Conservation (phyloP, 2,329 filamentous ascomycete genomes). For the Aspergillus udagawae region DNA sequence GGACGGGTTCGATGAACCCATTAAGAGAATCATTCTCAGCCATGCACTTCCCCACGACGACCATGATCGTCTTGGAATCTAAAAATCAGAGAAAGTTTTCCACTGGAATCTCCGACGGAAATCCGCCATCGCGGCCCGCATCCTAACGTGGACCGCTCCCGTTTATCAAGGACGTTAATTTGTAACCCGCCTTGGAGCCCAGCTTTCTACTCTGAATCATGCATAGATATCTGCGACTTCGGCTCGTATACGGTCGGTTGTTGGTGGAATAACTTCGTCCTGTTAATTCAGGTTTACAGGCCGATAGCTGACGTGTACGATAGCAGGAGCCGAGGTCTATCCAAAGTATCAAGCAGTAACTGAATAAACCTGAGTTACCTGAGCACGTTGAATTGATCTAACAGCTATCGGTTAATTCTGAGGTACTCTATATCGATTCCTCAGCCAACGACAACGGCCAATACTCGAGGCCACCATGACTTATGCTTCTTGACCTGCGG, state of each 20-base stretch:
- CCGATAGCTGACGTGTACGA: neutral
- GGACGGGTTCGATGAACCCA: neutral
- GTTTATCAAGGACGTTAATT: slow-evolving; percentile 16
- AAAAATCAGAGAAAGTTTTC: neutral
- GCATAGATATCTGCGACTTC: neutral
- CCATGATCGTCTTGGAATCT: neutral
- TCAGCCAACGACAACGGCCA: slow-evolving; percentile 23
- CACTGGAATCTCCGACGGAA: slow-evolving; percentile 19
- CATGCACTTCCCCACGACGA: neutral
- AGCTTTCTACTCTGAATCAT: neutral
- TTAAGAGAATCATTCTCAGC: neutral
- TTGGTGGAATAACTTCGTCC: neutral
- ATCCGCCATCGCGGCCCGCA: slow-evolving; percentile 25
- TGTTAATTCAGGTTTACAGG: neutral
- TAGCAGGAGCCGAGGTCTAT: neutral
- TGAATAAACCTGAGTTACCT: no score
- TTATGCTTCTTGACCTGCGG: slow-evolving; percentile 1
- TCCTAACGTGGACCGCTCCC: slow-evolving; percentile 21
- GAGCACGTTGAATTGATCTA: neutral
- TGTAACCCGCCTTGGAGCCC: neutral
- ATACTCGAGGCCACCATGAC: slow-evolving; percentile 16
- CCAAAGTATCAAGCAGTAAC: neutral
- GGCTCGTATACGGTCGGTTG: neutral
- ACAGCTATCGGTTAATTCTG: slow-evolving; percentile 9
- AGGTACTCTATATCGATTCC: neutral